A percentile compares a stretch with the other conserved stretches of the same genome.
phyloP scores from a whole-genome alignment of 2,329 filamentous ascomycete genomes.

The Colletotrichum somersetense region DNA sequence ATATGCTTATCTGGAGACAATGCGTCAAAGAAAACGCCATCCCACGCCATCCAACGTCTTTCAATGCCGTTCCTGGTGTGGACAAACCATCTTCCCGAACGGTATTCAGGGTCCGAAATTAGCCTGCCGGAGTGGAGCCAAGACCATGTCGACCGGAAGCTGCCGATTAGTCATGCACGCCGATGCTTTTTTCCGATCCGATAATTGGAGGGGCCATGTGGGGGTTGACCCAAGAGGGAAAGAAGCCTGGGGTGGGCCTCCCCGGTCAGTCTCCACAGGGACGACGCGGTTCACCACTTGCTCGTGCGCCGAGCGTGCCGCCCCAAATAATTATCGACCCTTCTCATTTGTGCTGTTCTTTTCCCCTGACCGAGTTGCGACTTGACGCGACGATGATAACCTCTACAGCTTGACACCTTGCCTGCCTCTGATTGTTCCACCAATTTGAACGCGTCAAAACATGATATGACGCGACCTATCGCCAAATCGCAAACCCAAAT shows the following conservation, averaged over 20 bases:
- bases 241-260: slow-evolving; percentile 15
- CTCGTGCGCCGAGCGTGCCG: slow-evolving; percentile 1
- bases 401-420: slow-evolving; percentile 1
- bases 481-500: slow-evolving; percentile 27
- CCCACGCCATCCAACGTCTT: neutral
- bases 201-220: slow-evolving; percentile 34
- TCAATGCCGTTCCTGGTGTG: neutral
- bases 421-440: neutral
- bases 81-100: neutral
- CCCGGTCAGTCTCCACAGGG: slow-evolving; percentile 26
- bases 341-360: slow-evolving; percentile 30
- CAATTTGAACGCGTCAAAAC: neutral
- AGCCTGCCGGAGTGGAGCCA: neutral
- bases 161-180: slow-evolving; percentile 25
- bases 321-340: slow-evolving; percentile 29
- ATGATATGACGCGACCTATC: slow-evolving; percentile 39
- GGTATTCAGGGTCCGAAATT: slow-evolving; percentile 1
- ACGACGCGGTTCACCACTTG: slow-evolving; percentile 37
- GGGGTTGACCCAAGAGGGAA: slow-evolving; percentile 31
- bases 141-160: neutral
- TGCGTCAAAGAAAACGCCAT: neutral
- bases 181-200: slow-evolving; percentile 29
- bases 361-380: slow-evolving; percentile 35
- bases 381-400: slow-evolving; percentile 12
- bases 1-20: neutral